Conservation (phyloP, 495 filamentous ascomycete species). For the Schizothecium vesticola region DNA sequence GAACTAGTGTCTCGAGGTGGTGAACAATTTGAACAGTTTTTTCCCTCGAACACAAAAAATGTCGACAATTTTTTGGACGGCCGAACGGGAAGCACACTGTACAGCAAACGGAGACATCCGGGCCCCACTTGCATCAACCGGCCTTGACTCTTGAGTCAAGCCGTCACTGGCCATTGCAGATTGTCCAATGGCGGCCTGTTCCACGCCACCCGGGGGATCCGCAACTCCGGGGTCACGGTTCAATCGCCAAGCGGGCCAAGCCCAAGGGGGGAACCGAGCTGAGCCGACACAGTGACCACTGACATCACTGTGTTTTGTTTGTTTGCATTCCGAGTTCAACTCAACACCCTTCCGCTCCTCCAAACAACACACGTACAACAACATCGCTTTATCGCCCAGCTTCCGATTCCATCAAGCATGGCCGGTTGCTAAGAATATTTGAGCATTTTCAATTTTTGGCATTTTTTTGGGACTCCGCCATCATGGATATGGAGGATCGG, state of each 20-base stretch:
- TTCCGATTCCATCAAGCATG: neutral
- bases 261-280: neutral
- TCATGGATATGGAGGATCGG: neutral
- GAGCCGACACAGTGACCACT: neutral
- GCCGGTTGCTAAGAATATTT: neutral
- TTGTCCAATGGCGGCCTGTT: neutral
- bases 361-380: neutral
- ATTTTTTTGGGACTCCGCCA: neutral
- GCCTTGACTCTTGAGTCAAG: slow-evolving; percentile 19
- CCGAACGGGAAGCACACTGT: neutral
- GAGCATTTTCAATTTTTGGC: neutral
- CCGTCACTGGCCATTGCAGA: slow-evolving; percentile 1
- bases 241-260: neutral
- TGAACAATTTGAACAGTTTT: slow-evolving; percentile 3
- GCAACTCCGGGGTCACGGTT: neutral
- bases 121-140: slow-evolving; percentile 1
- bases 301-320: neutral
- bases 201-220: neutral
- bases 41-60: neutral
- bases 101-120: neutral
- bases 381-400: neutral
- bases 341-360: neutral
- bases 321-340: neutral
- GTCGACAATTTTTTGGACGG: slow-evolving; percentile 17
- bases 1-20: neutral